Percentiles rank a stretch among this genome's conserved stretches.
Evolutionary conservation across 495 filamentous ascomycete genomes (phyloP).

Genomic region (Aspergillus campestris): DNA sequence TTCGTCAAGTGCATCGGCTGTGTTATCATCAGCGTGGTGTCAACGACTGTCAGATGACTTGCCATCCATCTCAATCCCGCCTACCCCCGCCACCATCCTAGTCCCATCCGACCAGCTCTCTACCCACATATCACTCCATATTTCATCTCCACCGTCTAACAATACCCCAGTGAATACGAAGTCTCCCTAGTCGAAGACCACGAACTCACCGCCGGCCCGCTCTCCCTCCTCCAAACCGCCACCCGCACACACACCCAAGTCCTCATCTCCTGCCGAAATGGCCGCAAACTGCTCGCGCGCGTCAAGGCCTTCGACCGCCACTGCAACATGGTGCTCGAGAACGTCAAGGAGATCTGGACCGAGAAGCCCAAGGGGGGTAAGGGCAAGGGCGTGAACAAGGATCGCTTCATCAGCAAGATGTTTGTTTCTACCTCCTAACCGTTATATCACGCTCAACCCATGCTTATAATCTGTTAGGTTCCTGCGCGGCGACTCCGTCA

Average conservation of each 20-base stretch:
- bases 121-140: background rate
- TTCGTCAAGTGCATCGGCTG: background rate
- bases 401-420: conserved; percentile 98
- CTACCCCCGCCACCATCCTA: background rate
- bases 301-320: conserved; percentile 90
- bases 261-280: conserved; percentile 82
- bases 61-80: background rate
- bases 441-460: background rate
- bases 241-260: conserved; percentile 83
- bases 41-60: background rate
- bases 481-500: conserved; percentile 86
- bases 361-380: conserved; percentile 87
- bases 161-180: conserved; percentile 70
- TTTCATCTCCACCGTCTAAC: background rate
- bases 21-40: background rate
- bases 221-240: conserved; percentile 88
- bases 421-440: conserved; percentile 32
- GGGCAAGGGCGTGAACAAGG: conserved; percentile 91
- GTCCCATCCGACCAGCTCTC: conserved; percentile 7
- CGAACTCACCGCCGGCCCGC: conserved; percentile 76
- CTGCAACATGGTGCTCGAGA: conserved; percentile 97
- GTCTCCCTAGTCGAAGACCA: conserved; percentile 81
- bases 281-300: conserved; percentile 72
- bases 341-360: conserved; percentile 99
- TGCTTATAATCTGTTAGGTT: conserved; percentile 54